A percentile compares a stretch with the other conserved stretches of the same genome.
These are phyloP conservation scores for Pseudozyma tsukubaensis DNA, from an alignment of 1,284 basidiomycete genomes.

Conservation along the genomic window DNA sequence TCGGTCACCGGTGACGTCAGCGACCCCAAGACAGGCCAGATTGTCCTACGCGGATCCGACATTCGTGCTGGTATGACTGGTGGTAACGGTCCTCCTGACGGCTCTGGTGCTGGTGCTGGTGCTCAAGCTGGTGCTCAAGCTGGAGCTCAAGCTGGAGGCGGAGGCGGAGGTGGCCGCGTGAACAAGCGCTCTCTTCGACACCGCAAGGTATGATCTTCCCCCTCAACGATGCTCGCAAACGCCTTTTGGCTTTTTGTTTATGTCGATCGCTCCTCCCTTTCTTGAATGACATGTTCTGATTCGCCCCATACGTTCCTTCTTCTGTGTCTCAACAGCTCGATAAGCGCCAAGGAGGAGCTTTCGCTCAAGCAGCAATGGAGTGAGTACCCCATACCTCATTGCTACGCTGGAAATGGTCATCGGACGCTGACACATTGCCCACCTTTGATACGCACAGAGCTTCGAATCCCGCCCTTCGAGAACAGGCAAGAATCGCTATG, in stretches of 20 bases:
- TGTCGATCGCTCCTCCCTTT: not conserved
- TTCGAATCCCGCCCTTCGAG: conserved; percentile 14
- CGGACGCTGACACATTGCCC: too few relatives aligned
- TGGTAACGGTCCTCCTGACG: not conserved
- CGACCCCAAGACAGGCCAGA: conserved; percentile 36
- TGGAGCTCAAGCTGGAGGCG: conserved; percentile 3
- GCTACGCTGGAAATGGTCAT: not conserved
- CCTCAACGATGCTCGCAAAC: not conserved
- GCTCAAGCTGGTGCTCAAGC: conserved; percentile 2
- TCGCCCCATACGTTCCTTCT: not conserved
- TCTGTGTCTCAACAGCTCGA: conserved; percentile 21
- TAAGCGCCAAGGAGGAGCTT: conserved; percentile 4
- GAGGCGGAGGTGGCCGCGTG: conserved; percentile 12
- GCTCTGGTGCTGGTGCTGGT: conserved; percentile 4
- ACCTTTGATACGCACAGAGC: conserved; percentile 5
- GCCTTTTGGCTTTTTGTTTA: not conserved
- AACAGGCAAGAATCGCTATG: conserved; percentile 14
- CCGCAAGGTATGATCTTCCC: conserved; percentile 37
- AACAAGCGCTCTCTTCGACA: conserved; percentile 27
- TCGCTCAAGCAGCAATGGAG: conserved; percentile 6
- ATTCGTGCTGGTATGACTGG: not conserved
- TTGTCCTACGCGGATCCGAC: conserved; percentile 6
- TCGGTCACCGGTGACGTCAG: conserved; percentile 21
- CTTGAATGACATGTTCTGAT: conserved; percentile 16
- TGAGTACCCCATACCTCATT: conserved; percentile 10